Percentiles rank a stretch among this genome's conserved stretches.
phyloP scores from a whole-genome alignment of 306 rosid species.

The Lathyrus tuberosus region DNA sequence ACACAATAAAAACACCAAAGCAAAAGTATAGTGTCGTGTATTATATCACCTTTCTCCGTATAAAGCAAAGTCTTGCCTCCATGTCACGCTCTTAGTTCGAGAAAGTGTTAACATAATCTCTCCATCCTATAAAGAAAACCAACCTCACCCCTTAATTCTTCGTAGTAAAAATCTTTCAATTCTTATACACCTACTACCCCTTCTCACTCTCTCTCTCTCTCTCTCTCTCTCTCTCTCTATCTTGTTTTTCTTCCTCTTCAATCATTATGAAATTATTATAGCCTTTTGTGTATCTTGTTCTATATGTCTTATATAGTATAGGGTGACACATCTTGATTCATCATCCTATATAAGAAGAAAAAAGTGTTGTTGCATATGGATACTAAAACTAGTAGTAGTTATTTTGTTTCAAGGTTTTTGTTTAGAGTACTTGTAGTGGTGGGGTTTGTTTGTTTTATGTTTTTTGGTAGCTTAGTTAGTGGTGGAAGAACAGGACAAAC shows the following conservation, averaged over 20 bases:
- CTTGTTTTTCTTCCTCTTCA: conserved; percentile 35
- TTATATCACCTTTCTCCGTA: conserved; percentile 64
- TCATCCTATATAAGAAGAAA: not conserved
- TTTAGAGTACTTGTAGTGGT: conserved; percentile 49
- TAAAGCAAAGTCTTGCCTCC: conserved; percentile 74
- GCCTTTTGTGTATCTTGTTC: conserved; percentile 34
- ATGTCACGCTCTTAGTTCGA: conserved; percentile 68
- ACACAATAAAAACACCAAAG: conserved; percentile 50
- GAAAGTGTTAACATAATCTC: conserved; percentile 70
- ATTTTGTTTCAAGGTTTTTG: conserved; percentile 47
- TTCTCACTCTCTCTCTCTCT: conserved; percentile 27
- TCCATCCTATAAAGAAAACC: conserved; percentile 89
- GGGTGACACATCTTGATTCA: conserved; percentile 15
- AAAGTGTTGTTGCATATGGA: conserved; percentile 47
- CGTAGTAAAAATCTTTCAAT: conserved; percentile 38
- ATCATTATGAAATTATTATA: conserved; percentile 50
- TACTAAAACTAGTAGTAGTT: conserved; percentile 36
- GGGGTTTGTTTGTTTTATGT: conserved; percentile 60
- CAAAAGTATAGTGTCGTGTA: conserved; percentile 58
- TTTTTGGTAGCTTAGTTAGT: conserved; percentile 48
- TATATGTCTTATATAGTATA: conserved; percentile 32
- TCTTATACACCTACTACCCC: not conserved
- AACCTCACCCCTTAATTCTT: conserved; percentile 50
- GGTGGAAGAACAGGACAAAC: conserved; percentile 34
- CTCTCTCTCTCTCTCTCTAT: not conserved